Conservation (phyloP, 2,329 filamentous ascomycete genomes). For the Tolypocladium cylindrosporum region DNA sequence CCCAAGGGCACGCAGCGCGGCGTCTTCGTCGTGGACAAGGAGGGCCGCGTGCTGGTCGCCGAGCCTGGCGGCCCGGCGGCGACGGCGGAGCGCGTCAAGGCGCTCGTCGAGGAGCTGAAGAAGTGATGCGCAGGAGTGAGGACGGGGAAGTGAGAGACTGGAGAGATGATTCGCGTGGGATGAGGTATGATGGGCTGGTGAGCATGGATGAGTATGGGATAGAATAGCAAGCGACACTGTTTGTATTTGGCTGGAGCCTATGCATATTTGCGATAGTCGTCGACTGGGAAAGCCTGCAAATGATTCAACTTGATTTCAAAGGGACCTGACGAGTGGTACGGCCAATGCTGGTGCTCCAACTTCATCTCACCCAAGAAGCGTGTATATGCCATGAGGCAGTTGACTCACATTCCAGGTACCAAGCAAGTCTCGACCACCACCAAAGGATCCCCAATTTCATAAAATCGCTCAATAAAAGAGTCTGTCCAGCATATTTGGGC, state of each 20-base stretch:
- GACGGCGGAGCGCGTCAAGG: constrained; percentile 68
- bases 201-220: neutral
- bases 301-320: neutral
- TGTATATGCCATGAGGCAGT: neutral
- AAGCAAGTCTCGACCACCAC: neutral
- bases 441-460: too few species aligned
- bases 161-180: neutral
- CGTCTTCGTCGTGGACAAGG: constrained; percentile 78
- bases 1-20: constrained; percentile 75
- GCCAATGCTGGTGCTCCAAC: neutral
- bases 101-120: constrained; percentile 46
- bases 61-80: constrained; percentile 67
- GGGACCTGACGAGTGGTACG: neutral
- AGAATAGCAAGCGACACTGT: constrained; percentile 2
- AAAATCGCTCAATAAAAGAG: neutral
- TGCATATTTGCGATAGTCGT: neutral
- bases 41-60: constrained; percentile 67
- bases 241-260: neutral
- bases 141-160: neutral
- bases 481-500: too few species aligned
- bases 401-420: neutral
- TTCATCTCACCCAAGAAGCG: neutral
- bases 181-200: neutral
- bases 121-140: constrained; percentile 4
- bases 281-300: neutral